Evolutionary conservation across 2,329 filamentous ascomycete species (phyloP), one percentile per base, ranked within the genome.

Genomic region (Sclerotinia trifoliorum): DNA sequence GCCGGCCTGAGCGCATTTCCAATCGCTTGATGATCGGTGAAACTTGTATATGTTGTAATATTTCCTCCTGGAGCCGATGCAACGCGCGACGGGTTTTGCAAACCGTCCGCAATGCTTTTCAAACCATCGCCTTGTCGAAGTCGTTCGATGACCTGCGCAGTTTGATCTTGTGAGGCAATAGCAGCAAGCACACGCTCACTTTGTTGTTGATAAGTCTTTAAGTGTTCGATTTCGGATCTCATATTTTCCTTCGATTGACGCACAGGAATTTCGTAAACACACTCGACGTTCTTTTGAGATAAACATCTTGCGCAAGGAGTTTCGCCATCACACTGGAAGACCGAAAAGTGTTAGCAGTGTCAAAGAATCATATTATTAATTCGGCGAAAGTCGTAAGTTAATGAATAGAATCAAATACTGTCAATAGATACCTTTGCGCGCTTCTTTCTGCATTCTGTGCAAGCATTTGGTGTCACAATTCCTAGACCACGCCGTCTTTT

Each of bases 181-280:
- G 86, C 86, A 4, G 82, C 79, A 39, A 89, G 78, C 61, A 89
- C 82, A 42, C 81, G 81, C 35, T 88, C 84, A 75, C 79, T 86
- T 56, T 82, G 83, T 29, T 81, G 83, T 73, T 88, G 84, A 54
- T 84, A 82, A 21, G 80, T 80, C 60, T 84, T 84, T 48, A 89
- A 78, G 35, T 78, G 78, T 65, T 89, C 87, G 69, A 89, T 86
- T 73, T 89, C 86, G 73, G 79, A 80, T 56, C 87, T 83, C 6
- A 89, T 81, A 65, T 83, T 83, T 70, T 88, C 86, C 70, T 89
- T 89, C 15, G 86, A 88, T 72, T 88, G 86, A 56, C 87, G 85
- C 6, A 89, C 83, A 0, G 86, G 87, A 10, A 87, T 75, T 71
- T 89, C 86, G 78, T 89, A 89, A 32, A 87, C 75, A 70, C 87